Percentiles rank a stretch among this genome's conserved stretches.
These are phyloP conservation scores for Pseudogymnoascus sp. DNA, from an alignment of 2,329 filamentous ascomycete genomes.

Conservation along the genomic window DNA sequence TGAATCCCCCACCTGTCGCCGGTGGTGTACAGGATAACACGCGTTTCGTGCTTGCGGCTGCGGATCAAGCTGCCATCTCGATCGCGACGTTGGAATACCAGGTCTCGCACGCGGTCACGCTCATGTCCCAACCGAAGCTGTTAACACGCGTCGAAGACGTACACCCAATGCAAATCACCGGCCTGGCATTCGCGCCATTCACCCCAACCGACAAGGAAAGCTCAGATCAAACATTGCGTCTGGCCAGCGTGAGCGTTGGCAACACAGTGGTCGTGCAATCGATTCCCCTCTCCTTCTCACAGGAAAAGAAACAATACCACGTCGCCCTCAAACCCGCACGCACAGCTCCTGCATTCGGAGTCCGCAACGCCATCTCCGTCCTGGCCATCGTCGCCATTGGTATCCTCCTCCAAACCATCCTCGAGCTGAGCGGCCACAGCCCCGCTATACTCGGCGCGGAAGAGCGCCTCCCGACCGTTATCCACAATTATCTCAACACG, in stretches of 20 bases:
- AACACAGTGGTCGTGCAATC: slow-evolving; percentile 31
- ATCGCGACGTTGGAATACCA: slow-evolving; percentile 71
- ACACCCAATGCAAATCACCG: slow-evolving; percentile 52
- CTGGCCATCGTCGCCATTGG: slow-evolving; percentile 18
- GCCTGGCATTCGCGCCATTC: slow-evolving; percentile 47
- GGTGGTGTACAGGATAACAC: slow-evolving; percentile 50
- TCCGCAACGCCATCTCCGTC: slow-evolving; percentile 17
- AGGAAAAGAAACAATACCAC: slow-evolving; percentile 5
- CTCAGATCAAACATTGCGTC: slow-evolving; percentile 23
- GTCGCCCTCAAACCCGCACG: background rate
- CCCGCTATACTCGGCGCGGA: slow-evolving; percentile 20
- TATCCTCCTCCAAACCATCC: slow-evolving; percentile 24
- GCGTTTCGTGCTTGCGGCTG: slow-evolving; percentile 75
- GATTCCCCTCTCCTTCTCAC: slow-evolving; percentile 25
- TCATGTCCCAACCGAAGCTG: slow-evolving; percentile 46
- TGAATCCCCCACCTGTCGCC: slow-evolving; percentile 49
- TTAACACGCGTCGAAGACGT: slow-evolving; percentile 47
- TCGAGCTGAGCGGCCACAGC: slow-evolving; percentile 25
- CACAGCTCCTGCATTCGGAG: background rate
- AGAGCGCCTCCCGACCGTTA: slow-evolving; percentile 14
- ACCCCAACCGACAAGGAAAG: slow-evolving; percentile 20
- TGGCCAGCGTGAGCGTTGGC: slow-evolving; percentile 28
- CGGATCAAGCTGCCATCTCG: slow-evolving; percentile 71
- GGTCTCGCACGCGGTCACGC: slow-evolving; percentile 37
- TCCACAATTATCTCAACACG: background rate